Evolutionary conservation across 345 rosid genomes (phyloP).

Genomic region (Lepidium africanum): DNA sequence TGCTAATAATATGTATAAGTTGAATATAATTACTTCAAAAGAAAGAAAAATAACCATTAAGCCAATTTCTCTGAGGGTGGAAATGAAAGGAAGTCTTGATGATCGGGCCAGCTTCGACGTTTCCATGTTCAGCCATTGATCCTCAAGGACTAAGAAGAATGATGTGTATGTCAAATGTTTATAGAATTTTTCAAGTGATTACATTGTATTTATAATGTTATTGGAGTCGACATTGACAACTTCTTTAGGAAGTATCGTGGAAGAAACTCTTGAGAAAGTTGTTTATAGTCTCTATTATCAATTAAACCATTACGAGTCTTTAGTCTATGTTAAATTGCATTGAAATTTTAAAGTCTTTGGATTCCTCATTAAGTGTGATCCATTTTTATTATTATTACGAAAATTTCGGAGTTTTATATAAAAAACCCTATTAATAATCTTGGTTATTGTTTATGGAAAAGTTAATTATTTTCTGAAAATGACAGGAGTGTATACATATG

Average conservation of each 20-base stretch:
- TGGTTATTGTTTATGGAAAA: no score
- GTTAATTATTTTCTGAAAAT: no score
- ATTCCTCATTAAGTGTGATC: no score
- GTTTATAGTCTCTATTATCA: background rate
- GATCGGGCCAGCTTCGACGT: background rate
- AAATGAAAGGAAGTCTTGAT: conserved; percentile 27
- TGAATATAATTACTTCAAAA: background rate
- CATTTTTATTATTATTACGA: no score
- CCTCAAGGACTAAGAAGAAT: background rate
- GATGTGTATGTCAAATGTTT: background rate
- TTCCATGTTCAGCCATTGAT: conserved; percentile 16
- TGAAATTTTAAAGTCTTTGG: no score
- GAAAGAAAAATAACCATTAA: conserved; percentile 28
- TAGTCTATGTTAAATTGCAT: no score
- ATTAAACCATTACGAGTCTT: no score
- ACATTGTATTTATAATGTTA: background rate
- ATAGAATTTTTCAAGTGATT: background rate
- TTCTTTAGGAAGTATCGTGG: conserved; percentile 13
- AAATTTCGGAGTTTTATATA: no score
- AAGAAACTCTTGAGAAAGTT: conserved; percentile 4
- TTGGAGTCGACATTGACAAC: conserved; percentile 8
- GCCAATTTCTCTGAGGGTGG: conserved; percentile 35
- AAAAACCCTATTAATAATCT: no score
- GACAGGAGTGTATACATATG: no score
- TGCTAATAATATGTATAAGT: background rate